Percentiles rank a stretch among this genome's conserved stretches.
These are phyloP conservation scores for Cutaneotrichosporon sp. DNA, from an alignment of 1,284 basidiomycete genomes.

Conservation along the genomic window DNA sequence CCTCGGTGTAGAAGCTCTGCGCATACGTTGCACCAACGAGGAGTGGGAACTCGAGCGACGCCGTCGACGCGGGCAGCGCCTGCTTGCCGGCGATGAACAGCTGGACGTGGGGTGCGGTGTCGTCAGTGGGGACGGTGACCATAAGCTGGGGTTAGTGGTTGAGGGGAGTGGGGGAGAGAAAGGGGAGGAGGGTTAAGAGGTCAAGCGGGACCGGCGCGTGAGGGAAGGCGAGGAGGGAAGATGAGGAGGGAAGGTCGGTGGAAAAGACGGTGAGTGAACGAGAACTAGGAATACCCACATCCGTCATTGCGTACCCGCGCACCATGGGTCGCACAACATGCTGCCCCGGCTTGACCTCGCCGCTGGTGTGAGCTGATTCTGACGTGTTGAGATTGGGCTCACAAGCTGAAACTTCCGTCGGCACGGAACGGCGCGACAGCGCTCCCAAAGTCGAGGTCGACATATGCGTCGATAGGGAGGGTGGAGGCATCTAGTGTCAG, in stretches of 20 bases:
- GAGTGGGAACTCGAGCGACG: constrained; percentile 69
- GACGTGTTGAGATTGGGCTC: constrained; percentile 11
- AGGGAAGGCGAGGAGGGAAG: too few species aligned
- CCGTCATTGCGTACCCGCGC: constrained; percentile 24
- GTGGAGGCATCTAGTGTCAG: constrained; percentile 16
- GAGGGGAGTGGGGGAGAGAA: neutral
- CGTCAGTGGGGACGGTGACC: constrained; percentile 29
- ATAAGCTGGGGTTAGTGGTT: constrained; percentile 27
- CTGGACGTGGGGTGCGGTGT: constrained; percentile 54
- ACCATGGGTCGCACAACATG: constrained; percentile 41
- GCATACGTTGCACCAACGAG: constrained; percentile 59
- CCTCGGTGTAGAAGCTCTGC: constrained; percentile 67
- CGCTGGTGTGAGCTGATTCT: neutral
- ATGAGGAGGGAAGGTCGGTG: too few species aligned
- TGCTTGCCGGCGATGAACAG: constrained; percentile 65
- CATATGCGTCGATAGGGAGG: constrained; percentile 31
- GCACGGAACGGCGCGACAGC: constrained; percentile 31
- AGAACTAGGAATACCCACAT: constrained; percentile 1
- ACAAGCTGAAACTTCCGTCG: constrained; percentile 45
- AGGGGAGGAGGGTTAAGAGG: too few species aligned
- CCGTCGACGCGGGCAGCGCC: constrained; percentile 59
- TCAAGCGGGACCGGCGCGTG: too few species aligned
- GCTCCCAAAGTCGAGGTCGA: constrained; percentile 38
- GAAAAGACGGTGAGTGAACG: too few species aligned
- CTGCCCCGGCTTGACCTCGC: constrained; percentile 23